A percentile compares a stretch with the other conserved stretches of the same genome.
These are phyloP conservation scores for Colletotrichum godetiae DNA, from an alignment of 2,329 filamentous ascomycete species.

Conservation along the genomic window DNA sequence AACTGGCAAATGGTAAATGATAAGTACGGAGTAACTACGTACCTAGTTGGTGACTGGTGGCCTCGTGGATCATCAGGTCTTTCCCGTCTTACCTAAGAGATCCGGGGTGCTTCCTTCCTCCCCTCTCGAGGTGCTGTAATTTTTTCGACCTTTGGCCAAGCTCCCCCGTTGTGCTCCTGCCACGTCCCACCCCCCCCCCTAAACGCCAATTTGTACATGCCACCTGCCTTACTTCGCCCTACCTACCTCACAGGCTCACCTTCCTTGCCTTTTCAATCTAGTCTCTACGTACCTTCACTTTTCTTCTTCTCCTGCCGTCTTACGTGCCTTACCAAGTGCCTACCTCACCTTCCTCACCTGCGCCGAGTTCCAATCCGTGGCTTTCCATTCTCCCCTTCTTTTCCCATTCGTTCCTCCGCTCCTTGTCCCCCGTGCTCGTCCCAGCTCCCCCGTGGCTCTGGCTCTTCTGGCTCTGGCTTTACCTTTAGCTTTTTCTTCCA, in stretches of 20 bases:
- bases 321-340: not conserved
- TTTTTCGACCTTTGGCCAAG: constrained; percentile 14
- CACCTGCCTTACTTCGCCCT: constrained; percentile 13
- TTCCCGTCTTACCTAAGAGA: not conserved
- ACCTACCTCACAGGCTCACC: not conserved
- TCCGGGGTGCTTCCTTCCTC: not conserved
- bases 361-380: constrained; percentile 1
- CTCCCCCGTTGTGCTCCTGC: not conserved
- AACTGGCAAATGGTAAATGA: too few relatives aligned
- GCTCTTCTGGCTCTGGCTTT: not conserved
- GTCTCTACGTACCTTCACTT: constrained; percentile 25
- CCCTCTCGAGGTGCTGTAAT: not conserved
- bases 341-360: not conserved
- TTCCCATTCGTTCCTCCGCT: constrained; percentile 15
- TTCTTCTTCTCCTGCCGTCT: constrained; percentile 4
- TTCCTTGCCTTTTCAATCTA: not conserved
- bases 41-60: not conserved
- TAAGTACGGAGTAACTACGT: too few relatives aligned
- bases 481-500: not conserved
- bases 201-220: constrained; percentile 18
- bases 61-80: not conserved
- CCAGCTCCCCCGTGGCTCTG: not conserved
- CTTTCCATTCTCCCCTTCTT: not conserved
- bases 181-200: not conserved
- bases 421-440: constrained; percentile 1